Evolutionary conservation across 768 basidiomycete species (phyloP).

Genomic region (Amanita jacksonii): DNA sequence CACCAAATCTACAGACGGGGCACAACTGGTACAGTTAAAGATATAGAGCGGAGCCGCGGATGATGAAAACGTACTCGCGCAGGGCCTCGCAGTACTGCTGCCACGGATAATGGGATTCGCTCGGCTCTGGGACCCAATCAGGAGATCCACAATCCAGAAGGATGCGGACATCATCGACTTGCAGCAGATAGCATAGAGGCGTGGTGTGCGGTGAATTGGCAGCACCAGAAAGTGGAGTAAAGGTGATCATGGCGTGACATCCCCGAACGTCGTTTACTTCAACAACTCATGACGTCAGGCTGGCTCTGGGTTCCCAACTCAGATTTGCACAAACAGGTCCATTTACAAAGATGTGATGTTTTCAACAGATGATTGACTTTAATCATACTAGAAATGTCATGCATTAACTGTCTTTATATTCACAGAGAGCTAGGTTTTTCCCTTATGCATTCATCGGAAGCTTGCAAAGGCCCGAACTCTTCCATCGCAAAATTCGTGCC

Average conservation of each 20-base stretch:
- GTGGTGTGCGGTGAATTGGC: constrained; percentile 55
- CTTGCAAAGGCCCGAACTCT: too few relatives aligned
- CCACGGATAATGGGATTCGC: constrained; percentile 36
- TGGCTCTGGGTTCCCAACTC: neutral
- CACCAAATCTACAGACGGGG: constrained; percentile 81
- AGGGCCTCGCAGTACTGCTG: constrained; percentile 57
- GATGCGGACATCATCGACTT: constrained; percentile 90
- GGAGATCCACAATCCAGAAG: constrained; percentile 93
- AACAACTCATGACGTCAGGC: constrained; percentile 3
- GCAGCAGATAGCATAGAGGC: constrained; percentile 78
- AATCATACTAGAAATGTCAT: too few relatives aligned
- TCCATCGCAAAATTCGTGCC: too few relatives aligned
- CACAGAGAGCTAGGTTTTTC: too few relatives aligned
- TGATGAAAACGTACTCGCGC: constrained; percentile 45
- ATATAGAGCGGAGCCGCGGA: constrained; percentile 8
- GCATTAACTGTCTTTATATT: too few relatives aligned
- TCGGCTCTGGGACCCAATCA: constrained; percentile 55
- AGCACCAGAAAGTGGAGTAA: constrained; percentile 83
- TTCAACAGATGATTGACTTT: too few relatives aligned
- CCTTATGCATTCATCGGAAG: too few relatives aligned
- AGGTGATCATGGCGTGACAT: constrained; percentile 77
- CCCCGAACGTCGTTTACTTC: neutral
- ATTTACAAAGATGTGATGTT: too few relatives aligned
- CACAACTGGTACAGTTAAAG: constrained; percentile 36
- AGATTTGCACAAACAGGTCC: too few relatives aligned